Percentiles rank a stretch among this genome's conserved stretches.
Conservation (phyloP, 805 yeast species). For the Starmerella asiatica region DNA sequence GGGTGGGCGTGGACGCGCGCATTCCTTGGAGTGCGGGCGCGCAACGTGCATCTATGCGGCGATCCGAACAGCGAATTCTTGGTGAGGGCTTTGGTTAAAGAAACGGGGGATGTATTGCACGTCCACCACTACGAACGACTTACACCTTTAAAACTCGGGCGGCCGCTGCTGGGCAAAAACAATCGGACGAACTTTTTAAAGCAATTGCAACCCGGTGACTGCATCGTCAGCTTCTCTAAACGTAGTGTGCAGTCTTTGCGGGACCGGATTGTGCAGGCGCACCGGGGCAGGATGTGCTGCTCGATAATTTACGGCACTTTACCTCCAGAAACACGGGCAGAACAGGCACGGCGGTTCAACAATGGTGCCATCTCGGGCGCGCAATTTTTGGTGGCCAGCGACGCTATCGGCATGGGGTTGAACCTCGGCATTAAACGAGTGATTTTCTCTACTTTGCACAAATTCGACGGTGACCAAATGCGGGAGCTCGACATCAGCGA, state of each 20-base stretch:
- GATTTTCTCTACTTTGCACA: constrained; percentile 52
- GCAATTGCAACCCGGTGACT: constrained; percentile 58
- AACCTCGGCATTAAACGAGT: constrained; percentile 73
- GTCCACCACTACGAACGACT: constrained; percentile 60
- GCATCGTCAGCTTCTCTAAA: constrained; percentile 78
- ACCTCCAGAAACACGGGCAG: constrained; percentile 86
- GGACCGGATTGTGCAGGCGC: constrained; percentile 46
- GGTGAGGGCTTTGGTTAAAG: constrained; percentile 40
- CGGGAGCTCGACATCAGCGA: constrained; percentile 44
- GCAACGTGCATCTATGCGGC: constrained; percentile 85
- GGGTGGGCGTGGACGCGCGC: constrained; percentile 96
- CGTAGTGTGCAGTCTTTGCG: constrained; percentile 55
- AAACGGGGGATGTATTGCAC: constrained; percentile 72
- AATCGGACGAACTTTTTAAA: not conserved
- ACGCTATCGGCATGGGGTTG: constrained; percentile 96
- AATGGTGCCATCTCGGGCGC: constrained; percentile 42
- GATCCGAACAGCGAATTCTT: constrained; percentile 73
- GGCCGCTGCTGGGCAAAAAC: constrained; percentile 3
- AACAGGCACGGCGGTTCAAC: constrained; percentile 71
- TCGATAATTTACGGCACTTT: constrained; percentile 90
- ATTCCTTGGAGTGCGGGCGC: constrained; percentile 69
- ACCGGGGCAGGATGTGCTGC: constrained; percentile 35
- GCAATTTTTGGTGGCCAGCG: constrained; percentile 84
- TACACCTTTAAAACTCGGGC: constrained; percentile 51
- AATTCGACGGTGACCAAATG: constrained; percentile 52